Percentiles rank a stretch among this genome's conserved stretches.
Evolutionary conservation across 1,284 basidiomycete species (phyloP).

Genomic region (Leccinum pallidistipes): DNA sequence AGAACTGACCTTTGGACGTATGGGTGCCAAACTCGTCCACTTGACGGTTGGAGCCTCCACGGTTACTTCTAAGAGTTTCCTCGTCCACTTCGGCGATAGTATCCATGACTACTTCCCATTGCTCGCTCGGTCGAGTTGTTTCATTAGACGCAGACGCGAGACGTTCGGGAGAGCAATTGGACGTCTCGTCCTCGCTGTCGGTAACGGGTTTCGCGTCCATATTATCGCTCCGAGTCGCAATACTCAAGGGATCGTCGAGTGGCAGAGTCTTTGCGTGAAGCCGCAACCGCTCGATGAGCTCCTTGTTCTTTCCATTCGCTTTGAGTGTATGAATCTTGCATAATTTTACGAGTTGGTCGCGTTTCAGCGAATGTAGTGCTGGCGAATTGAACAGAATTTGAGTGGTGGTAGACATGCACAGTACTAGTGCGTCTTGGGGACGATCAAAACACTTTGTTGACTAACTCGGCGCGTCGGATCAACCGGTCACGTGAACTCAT

Average conservation of each 20-base stretch:
- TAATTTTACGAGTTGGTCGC: conserved; percentile 75
- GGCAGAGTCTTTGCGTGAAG: conserved; percentile 61
- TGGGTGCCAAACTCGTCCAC: conserved; percentile 67
- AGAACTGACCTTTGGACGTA: conserved; percentile 58
- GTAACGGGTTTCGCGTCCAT: conserved; percentile 19
- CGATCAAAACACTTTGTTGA: conserved; percentile 15
- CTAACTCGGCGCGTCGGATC: conserved; percentile 3
- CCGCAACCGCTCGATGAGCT: conserved; percentile 66
- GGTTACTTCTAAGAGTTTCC: conserved; percentile 33
- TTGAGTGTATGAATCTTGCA: conserved; percentile 80
- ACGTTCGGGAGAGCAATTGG: conserved; percentile 23
- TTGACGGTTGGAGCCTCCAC: conserved; percentile 26
- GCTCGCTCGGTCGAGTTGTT: conserved; percentile 59
- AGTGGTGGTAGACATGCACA: conserved; percentile 61
- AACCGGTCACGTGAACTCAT: conserved; percentile 18
- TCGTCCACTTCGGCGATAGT: conserved; percentile 65
- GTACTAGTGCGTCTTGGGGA: conserved; percentile 3
- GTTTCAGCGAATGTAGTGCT: conserved; percentile 74
- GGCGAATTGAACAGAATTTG: conserved; percentile 80
- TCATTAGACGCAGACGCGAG: conserved; percentile 17
- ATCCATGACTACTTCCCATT: conserved; percentile 79
- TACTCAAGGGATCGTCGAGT: conserved; percentile 49
- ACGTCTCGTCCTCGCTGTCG: conserved; percentile 36
- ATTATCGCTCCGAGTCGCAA: conserved; percentile 48
- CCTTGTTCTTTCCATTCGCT: conserved; percentile 72